Evolutionary conservation across 164 flowering plant species (phyloP), one percentile per base, ranked within the genome.

Genomic region (Nymphaea colorata): DNA sequence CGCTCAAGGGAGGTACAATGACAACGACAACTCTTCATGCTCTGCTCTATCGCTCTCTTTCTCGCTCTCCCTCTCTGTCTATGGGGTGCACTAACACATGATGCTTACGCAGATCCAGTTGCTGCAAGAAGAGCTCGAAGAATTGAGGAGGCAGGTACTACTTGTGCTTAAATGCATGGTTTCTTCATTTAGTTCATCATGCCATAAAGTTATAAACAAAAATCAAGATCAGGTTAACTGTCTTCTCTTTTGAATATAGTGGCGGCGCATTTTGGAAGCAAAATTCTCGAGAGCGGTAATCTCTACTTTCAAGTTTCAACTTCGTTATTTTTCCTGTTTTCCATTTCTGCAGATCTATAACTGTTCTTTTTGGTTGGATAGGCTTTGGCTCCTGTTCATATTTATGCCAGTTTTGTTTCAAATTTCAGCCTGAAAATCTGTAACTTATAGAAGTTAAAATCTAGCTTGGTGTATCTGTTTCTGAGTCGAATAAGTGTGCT

Each of bases 41-140:
- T 51, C 51, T 66, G 8, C 64, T 61, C 64, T 61, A 10, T 61
- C 64, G 8, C 64, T 61, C 64, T 61, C 64, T n/a, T 17, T 61
- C 64, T 17, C 64, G 3, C 53, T 8, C 18, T 51, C 11, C n/a
- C 16, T 8, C 10, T 4, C 36, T 25, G 36, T 25, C 1, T 25
- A 25, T 25, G 36, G 16, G 36, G 7, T 55, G 43, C 6, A 64
- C 12, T 63, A 18, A 16, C 55, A 16, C 36, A 36, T 43, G 4
- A 62, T 62, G 18, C 11, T 5, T 25, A n/a, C 67, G n/a, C 77
- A 82, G 85, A 72, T 66, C 45, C 76, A 80, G 64, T 76, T 80
- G 62, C 59, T 82, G 62, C 79, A 75, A 16, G 82, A 82, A 69
- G 83, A 82, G 67, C 36, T 75, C 4, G 85, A 80, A 67, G 80